Evolutionary conservation across 2,329 filamentous ascomycete species (phyloP).

Genomic region (Cordyceps farinosa): DNA sequence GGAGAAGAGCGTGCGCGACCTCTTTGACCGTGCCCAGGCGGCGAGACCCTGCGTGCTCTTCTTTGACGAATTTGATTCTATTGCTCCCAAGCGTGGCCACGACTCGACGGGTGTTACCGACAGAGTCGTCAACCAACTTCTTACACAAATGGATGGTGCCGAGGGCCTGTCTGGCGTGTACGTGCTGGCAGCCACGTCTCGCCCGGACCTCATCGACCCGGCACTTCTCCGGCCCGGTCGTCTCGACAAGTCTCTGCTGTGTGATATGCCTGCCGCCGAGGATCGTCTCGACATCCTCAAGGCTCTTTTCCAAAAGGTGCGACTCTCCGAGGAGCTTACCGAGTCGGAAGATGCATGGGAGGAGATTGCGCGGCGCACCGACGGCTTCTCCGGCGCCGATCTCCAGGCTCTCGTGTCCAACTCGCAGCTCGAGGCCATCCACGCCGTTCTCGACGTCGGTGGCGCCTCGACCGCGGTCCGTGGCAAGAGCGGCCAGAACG

Average conservation of each 20-base stretch:
- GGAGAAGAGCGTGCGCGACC: conserved; percentile 90
- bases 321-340: conserved; percentile 64
- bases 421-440: conserved; percentile 93
- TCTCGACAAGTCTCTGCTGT: conserved; percentile 88
- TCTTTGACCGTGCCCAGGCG: conserved; percentile 89
- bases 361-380: conserved; percentile 76
- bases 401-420: conserved; percentile 94
- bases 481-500: conserved; percentile 34
- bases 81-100: conserved; percentile 94
- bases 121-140: conserved; percentile 93
- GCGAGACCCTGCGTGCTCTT: conserved; percentile 93
- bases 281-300: conserved; percentile 86
- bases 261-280: conserved; percentile 75
- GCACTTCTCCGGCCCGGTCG: conserved; percentile 87
- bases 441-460: conserved; percentile 71
- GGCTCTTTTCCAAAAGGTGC: conserved; percentile 78
- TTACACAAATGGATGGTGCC: conserved; percentile 98
- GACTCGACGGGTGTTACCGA: conserved; percentile 98
- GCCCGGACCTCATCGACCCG: conserved; percentile 93
- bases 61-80: conserved; percentile 98
- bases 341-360: conserved; percentile 53
- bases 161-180: conserved; percentile 95
- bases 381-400: conserved; percentile 92
- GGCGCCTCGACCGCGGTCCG: conserved; percentile 32
- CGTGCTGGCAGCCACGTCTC: conserved; percentile 87